Base-by-base conservation (phyloP, 2,329 filamentous ascomycete genomes). In the Apiospora rasikravindrae region DNA sequence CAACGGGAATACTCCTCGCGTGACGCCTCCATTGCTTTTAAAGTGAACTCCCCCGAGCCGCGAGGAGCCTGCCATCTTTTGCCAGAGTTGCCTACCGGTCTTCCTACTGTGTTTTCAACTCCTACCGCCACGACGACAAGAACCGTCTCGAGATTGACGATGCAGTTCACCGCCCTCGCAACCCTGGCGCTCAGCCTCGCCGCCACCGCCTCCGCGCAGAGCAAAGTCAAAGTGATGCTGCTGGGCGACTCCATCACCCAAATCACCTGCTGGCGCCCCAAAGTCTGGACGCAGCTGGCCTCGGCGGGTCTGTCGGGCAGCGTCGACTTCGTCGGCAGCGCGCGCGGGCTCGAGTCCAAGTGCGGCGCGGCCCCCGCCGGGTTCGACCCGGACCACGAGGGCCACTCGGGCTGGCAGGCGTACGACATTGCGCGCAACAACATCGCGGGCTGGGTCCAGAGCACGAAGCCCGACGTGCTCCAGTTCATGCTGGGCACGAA, bases 401-500 rank as follows among this genome's bases (percentile, higher is more conserved):
- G 84, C 70, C 84, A 86, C 77, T 81, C 82, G 14, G 84, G 84
- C 7, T 85, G 80, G 76, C 79, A 83, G 19, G 83, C 83, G 53
- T 81, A 83, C 73, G 80, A 86, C 75, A 85, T 86, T 70, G 84
- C 84, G 26, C 82, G 81, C 73, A 82, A 79, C 70, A 80, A 85
- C 73, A 77, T 85, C 5, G 76, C 77, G 5, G 78, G 77, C 42
- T 86, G 84, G 84, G 76, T 85, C 29, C 76, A 77, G 37, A 78
- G 57, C 69, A 80, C 81, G 1, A 80, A 78, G 13, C 81, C 84
- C 14, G 84, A 86, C 71, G 78, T 86, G 19, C 82, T 86, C 16
- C 83, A 82, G 78, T 84, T 85, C 76, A 84, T 84, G 82, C 79
- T 86, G 6, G 84, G 84, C 47, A 86, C 84, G 2, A 85, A 86